Base-by-base conservation (phyloP, 139 green algal species). In the Volvox africanus region DNA sequence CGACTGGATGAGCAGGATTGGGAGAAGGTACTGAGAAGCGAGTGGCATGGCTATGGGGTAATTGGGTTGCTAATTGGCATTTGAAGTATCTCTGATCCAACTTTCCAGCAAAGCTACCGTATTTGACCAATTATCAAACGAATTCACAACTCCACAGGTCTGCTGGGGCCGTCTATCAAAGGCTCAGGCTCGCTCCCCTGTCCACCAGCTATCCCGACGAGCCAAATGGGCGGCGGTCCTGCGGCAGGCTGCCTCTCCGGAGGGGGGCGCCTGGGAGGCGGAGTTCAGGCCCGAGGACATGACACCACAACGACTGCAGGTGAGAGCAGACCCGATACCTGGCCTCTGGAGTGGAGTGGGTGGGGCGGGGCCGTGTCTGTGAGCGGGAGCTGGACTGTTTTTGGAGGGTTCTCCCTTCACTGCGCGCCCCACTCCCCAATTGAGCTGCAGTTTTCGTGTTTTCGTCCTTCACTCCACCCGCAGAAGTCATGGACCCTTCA, bases 151-250 rank as follows among this genome's bases (percentile, higher is more conserved):
- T 55, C 44, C 44, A 55, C 50, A 89, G 85, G 85, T 90, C 44
- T 90, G 86, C 71, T 90, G 86, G 86, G 86, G 86, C n/a, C 73
- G 50, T 14, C 6, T 90, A 20, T n/a, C 73, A n/a, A 75, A 76
- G 50, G 73, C n/a, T 2, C 18, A 35, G 30, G 86, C 86, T 6
- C 86, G 86, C 73, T 62, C 73, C 26, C 9, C 26, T 16, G 30
- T 6, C 18, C 73, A 83, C 71, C 86, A 84, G 73, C 73, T 90
- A n/a, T 84, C 71, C 9, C 86, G 86, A 11, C 21, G 71, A 0
- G 86, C 86, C 86, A 90, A 90, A 30, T 90, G 86, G 86, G 86
- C 86, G 44, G 86, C 86, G n/a, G 86, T 90, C 69, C 71, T 90
- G 71, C 71, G n/a, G 36, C 17, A 0, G 2, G 86, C 86, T 2